These are phyloP conservation scores for Fraxinus paxiana DNA, from an alignment of 305 asterid genomes.

Conservation along the genomic window DNA sequence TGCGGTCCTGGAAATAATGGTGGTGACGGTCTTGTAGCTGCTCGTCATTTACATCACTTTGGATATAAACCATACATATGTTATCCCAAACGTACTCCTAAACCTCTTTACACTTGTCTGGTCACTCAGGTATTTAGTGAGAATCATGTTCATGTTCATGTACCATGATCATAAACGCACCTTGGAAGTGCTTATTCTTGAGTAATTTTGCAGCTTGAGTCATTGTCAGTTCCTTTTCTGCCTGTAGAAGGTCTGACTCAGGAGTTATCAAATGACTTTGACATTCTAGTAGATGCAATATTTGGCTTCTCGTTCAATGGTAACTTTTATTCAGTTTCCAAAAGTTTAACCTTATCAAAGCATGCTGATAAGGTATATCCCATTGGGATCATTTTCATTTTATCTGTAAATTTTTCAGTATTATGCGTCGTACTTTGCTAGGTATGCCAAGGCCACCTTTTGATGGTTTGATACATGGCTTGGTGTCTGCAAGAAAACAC, in stretches of 20 bases:
- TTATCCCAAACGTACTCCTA: slow-evolving; percentile 26
- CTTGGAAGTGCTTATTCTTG: slow-evolving; percentile 17
- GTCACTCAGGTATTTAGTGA: slow-evolving; percentile 25
- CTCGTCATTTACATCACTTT: slow-evolving; percentile 35
- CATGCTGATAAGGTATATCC: background rate
- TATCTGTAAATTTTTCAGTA: background rate
- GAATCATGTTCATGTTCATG: background rate
- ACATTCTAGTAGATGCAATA: slow-evolving; percentile 47
- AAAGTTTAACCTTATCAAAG: background rate
- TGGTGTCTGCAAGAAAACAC: slow-evolving; percentile 26
- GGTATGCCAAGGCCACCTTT: slow-evolving; percentile 51
- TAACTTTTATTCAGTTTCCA: slow-evolving; percentile 12
- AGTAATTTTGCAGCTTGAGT: slow-evolving; percentile 42
- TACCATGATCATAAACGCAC: background rate
- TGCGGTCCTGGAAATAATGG: slow-evolving; percentile 36
- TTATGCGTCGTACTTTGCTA: slow-evolving; percentile 17
- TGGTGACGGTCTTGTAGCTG: slow-evolving; percentile 34
- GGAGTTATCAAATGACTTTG: slow-evolving; percentile 41
- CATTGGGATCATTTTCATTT: background rate
- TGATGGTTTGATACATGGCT: slow-evolving; percentile 39
- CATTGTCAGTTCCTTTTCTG: slow-evolving; percentile 43
- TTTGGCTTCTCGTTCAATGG: slow-evolving; percentile 55
- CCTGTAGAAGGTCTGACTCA: slow-evolving; percentile 40
- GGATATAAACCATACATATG: slow-evolving; percentile 24
- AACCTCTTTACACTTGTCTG: slow-evolving; percentile 24